These are phyloP conservation scores for Aurantiochytrium sp. DNA, from an alignment of 108 stramenopile species.

Conservation along the genomic window DNA sequence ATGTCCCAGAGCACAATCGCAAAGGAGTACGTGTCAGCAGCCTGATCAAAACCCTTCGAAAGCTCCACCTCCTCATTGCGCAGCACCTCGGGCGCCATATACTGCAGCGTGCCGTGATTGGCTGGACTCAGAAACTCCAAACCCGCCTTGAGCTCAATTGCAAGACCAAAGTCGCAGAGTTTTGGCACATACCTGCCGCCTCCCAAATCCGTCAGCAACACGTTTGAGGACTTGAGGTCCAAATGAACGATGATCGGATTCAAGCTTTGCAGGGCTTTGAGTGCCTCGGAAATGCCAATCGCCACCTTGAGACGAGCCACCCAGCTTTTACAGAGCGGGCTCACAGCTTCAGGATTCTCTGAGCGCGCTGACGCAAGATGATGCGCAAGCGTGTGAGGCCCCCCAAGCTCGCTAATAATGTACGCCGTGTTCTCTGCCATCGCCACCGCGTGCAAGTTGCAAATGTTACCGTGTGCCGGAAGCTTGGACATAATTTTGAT, in stretches of 20 bases:
- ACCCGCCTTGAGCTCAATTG: neutral
- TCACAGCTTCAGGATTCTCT: neutral
- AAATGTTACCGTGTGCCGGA: neutral
- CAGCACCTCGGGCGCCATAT: slow-evolving; percentile 6
- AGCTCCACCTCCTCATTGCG: neutral
- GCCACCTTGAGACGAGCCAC: slow-evolving; percentile 1
- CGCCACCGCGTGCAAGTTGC: neutral
- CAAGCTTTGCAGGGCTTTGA: neutral
- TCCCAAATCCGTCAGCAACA: neutral
- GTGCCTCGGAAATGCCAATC: neutral
- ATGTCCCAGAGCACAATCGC: slow-evolving; percentile 5
- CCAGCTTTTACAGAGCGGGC: neutral
- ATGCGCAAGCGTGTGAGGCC: neutral
- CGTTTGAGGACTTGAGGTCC: neutral
- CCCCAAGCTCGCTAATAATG: neutral
- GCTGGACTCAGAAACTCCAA: neutral
- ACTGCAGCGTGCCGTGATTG: slow-evolving; percentile 12
- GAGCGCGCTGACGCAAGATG: neutral
- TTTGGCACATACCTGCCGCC: neutral
- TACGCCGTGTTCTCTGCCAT: neutral
- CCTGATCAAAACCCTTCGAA: neutral
- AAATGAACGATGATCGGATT: slow-evolving; percentile 1
- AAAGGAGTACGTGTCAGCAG: neutral
- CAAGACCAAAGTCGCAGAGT: slow-evolving; percentile 11
- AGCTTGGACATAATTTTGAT: slow-evolving; percentile 10